A percentile compares a stretch with the other conserved stretches of the same genome.
Evolutionary conservation across 495 filamentous ascomycete genomes (phyloP).

Genomic region (Arthonia radiata): DNA sequence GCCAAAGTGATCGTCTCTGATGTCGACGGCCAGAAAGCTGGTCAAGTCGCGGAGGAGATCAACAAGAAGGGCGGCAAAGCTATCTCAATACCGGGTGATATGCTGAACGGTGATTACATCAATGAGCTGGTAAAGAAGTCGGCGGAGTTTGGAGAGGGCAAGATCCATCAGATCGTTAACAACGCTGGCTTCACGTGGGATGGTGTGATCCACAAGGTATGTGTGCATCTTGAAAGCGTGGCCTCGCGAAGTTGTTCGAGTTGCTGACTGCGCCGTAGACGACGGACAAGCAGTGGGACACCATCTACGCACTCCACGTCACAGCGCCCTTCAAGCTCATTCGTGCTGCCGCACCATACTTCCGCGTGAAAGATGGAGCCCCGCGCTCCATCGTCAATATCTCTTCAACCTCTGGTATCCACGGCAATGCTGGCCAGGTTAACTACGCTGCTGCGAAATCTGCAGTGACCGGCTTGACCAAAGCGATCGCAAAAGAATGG

Average conservation of each 20-base stretch:
- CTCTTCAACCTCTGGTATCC: constrained; percentile 48
- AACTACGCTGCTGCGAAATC: constrained; percentile 74
- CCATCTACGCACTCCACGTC: constrained; percentile 55
- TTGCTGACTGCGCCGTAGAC: constrained; percentile 21
- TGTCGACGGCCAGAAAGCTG: constrained; percentile 47
- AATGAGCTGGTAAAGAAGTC: constrained; percentile 41
- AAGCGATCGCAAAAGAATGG: constrained; percentile 83
- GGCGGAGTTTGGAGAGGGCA: constrained; percentile 57
- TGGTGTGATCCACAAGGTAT: constrained; percentile 65
- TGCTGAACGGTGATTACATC: constrained; percentile 42
- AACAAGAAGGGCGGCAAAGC: constrained; percentile 38
- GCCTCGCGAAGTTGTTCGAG: background rate
- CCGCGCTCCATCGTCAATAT: constrained; percentile 62
- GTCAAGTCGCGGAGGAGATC: constrained; percentile 35
- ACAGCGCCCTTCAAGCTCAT: constrained; percentile 66
- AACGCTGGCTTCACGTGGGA: constrained; percentile 84
- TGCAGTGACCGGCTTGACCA: constrained; percentile 52
- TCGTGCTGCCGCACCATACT: constrained; percentile 56
- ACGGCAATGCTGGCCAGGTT: constrained; percentile 66
- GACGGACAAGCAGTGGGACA: constrained; percentile 78
- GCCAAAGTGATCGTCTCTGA: constrained; percentile 64
- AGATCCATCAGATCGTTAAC: constrained; percentile 73
- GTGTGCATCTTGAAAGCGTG: constrained; percentile 2
- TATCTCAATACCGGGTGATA: constrained; percentile 44
- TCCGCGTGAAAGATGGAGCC: constrained; percentile 63